Evolutionary conservation across 2,329 filamentous ascomycete species (phyloP), one percentile per base, ranked within the genome.

Genomic region (Neonectria punicea): DNA sequence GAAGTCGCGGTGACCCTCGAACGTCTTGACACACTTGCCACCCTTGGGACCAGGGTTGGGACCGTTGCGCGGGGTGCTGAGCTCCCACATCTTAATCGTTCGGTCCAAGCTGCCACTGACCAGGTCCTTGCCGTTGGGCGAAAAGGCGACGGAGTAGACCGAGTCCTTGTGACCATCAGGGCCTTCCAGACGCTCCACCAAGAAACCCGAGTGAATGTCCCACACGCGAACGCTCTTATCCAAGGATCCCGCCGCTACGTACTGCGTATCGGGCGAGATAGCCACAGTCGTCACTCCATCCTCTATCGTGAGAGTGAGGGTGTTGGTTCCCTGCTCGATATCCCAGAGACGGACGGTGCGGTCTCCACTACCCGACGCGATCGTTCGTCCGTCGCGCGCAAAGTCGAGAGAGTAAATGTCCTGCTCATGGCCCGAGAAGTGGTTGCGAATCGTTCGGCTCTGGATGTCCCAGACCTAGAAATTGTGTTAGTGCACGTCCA

Each of bases 71-170:
- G 91, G 88, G 22, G 92, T 88, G 60, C 88, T 90, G 55, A 99
- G 87, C 83, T 98, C 94, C 94, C 96, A 99, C 92, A 98, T 97
- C 85, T 98, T 97, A 85, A 98, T 98, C 0, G 95, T 98, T 86
- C 97, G 97, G 79, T 99, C 96, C 73, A 98, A 84, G 86, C 92
- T 97, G 68, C 96, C 96, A 74, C 92, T 97, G 76, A 98, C 95
- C 44, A 99, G 90, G 71, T 97, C 93, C 74, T 94, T 92, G 67
- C 95, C 95, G 73, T 92, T 95, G 30, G 96, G 96, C 14, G 94
- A 94, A 80, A 99, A 99, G 0, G 96, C 95, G 22, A 99, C 96
- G 13, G 92, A 95, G 80, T 98, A 98, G 22, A 98, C 96, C 73
- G 93, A 97, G 68, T 99, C 96, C 81, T 97, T 97, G 84, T 98